These are phyloP conservation scores for Zymoseptoria tritici DNA, from an alignment of 2,329 filamentous ascomycete species.

Conservation along the genomic window DNA sequence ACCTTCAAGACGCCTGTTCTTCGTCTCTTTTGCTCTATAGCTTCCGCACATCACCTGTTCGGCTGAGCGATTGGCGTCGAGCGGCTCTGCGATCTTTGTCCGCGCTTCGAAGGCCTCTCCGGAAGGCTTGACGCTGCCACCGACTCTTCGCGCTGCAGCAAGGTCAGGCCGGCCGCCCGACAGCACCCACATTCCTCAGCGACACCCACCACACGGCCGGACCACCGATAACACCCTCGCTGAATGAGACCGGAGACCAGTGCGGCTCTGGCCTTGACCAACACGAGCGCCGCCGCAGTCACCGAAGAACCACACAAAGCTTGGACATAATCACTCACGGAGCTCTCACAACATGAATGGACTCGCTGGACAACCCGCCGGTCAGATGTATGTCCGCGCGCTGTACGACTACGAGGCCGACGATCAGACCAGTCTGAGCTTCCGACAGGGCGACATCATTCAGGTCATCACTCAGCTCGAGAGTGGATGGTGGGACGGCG, in stretches of 20 bases:
- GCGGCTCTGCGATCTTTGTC: background rate
- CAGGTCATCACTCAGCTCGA: conserved; percentile 97
- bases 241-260: background rate
- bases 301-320: background rate
- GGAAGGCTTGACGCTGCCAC: background rate
- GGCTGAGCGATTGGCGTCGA: background rate
- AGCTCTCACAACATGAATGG: conserved; percentile 40
- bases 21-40: background rate
- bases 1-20: background rate
- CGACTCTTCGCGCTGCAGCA: background rate
- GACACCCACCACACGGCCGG: background rate
- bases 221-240: background rate
- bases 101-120: background rate
- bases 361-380: conserved; percentile 44
- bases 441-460: conserved; percentile 93
- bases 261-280: background rate
- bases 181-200: background rate
- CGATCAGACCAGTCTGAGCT: conserved; percentile 92
- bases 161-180: background rate
- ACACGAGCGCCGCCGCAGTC: background rate
- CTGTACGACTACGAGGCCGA: conserved; percentile 98
- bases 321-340: background rate
- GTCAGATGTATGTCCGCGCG: conserved; percentile 78
- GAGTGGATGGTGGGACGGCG: conserved; percentile 98
- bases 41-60: background rate